A percentile compares a stretch with the other conserved stretches of the same genome.
phyloP scores from a whole-genome alignment of 164 flowering plant species.

The Annona cherimola region DNA sequence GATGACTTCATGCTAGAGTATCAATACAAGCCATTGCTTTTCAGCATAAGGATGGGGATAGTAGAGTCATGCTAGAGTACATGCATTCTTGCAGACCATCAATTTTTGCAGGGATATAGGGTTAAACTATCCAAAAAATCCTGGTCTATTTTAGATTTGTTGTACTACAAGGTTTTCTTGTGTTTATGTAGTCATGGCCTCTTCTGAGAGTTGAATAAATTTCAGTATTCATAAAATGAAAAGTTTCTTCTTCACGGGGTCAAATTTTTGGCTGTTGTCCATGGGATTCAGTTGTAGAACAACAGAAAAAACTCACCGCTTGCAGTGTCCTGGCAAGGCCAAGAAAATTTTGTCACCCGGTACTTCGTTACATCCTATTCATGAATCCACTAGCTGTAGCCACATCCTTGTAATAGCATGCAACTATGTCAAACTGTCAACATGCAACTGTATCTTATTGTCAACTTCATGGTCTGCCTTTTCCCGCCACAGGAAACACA shows the following conservation, averaged over 20 bases:
- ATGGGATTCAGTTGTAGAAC: background rate
- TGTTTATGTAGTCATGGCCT: background rate
- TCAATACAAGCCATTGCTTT: too few species aligned
- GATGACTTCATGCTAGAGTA: too few species aligned
- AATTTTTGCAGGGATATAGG: too few species aligned
- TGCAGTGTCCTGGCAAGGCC: background rate
- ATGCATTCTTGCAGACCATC: too few species aligned
- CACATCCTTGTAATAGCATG: background rate
- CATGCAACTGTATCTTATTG: background rate
- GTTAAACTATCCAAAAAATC: too few species aligned
- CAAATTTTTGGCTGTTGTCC: background rate
- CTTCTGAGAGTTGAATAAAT: background rate
- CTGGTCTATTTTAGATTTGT: too few species aligned
- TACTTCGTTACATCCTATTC: background rate
- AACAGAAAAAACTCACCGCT: background rate
- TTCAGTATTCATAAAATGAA: background rate
- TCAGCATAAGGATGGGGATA: too few species aligned
- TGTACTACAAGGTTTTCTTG: background rate
- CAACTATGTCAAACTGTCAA: background rate
- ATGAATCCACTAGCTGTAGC: background rate
- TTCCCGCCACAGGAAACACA: constrained; percentile 32
- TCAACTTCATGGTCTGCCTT: background rate
- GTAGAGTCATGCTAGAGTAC: too few species aligned
- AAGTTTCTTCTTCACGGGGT: background rate
- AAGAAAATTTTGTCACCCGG: background rate